Evolutionary conservation across 768 basidiomycete genomes (phyloP).

Genomic region (Phylloporus arenicola): DNA sequence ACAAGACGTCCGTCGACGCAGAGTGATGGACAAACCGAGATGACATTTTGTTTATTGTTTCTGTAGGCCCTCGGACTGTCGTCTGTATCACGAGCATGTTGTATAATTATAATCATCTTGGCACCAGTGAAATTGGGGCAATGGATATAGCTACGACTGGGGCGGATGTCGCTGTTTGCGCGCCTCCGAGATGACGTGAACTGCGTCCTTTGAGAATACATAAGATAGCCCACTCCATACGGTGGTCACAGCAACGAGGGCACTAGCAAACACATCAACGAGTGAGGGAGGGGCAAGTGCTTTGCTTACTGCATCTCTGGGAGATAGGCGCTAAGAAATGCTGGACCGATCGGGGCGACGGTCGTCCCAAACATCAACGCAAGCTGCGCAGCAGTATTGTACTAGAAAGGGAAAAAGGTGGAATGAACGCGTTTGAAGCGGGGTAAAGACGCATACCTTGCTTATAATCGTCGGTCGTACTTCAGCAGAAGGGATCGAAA

Average conservation of each 20-base stretch:
- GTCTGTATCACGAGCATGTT: conserved; percentile 17
- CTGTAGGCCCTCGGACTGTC: conserved; percentile 5
- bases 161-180: conserved; percentile 28
- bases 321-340: conserved; percentile 50
- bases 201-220: conserved; percentile 68
- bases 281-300: background rate
- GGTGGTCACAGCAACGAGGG: conserved; percentile 84
- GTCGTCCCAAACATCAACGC: conserved; percentile 88
- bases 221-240: conserved; percentile 89
- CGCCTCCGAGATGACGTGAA: conserved; percentile 49
- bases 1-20: conserved; percentile 59
- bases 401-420: conserved; percentile 36
- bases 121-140: background rate
- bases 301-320: conserved; percentile 67
- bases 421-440: background rate
- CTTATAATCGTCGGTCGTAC: conserved; percentile 91
- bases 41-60: conserved; percentile 6
- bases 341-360: conserved; percentile 69
- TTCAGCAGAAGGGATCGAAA: conserved; percentile 91
- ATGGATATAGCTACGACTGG: conserved; percentile 8
- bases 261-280: conserved; percentile 41
- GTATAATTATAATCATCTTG: conserved; percentile 16
- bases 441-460: conserved; percentile 48
- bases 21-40: conserved; percentile 25
- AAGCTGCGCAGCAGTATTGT: conserved; percentile 91